Evolutionary conservation across 2,329 filamentous ascomycete species (phyloP), one percentile per base, ranked within the genome.

Genomic region (Neurospora sp.): DNA sequence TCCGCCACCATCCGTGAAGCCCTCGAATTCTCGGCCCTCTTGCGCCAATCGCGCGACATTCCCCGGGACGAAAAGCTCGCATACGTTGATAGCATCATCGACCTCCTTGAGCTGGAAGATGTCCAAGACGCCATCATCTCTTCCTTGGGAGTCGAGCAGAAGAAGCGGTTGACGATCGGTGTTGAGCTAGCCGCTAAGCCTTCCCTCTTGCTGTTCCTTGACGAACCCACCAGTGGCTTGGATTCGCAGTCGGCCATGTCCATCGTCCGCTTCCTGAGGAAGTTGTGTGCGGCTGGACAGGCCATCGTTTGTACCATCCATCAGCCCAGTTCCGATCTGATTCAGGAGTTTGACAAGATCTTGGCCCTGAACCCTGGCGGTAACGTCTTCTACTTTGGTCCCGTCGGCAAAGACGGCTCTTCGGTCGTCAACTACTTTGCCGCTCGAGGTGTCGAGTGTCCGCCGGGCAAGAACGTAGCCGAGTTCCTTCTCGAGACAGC

Each of bases 121-220:
- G 90, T 91, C 73, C 89, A 89, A 11, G 89, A 91, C 77, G 89
- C 90, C 15, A 82, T 91, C 43, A 87, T 92, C 68, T 87, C 89
- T 81, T 89, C 87, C 78, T 78, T 85, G 10, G 84, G 86, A 74
- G 78, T 80, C 3, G 81, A 83, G 73, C 81, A 83, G 70, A 77
- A 80, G 68, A 83, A 83, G 73, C 86, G 90, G 74, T 82, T 93
- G 19, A 93, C 90, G 0, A 93, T 93, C 72, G 91, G 89, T 77
- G 90, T 93, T 2, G 91, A 93, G 77, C 82, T 93, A 10, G 90
- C 89, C 33, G 90, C 90, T 4, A 91, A 90, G 78, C 91, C 91
- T 2, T 85, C 89, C 42, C 82, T 93, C 6, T 84, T 93, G 67
- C 84, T 93, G 36, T 93, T 93, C 83, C 83, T 93, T 36, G 91